phyloP scores from a whole-genome alignment of 2,329 filamentous ascomycete genomes.

The Fusarium sp. region DNA sequence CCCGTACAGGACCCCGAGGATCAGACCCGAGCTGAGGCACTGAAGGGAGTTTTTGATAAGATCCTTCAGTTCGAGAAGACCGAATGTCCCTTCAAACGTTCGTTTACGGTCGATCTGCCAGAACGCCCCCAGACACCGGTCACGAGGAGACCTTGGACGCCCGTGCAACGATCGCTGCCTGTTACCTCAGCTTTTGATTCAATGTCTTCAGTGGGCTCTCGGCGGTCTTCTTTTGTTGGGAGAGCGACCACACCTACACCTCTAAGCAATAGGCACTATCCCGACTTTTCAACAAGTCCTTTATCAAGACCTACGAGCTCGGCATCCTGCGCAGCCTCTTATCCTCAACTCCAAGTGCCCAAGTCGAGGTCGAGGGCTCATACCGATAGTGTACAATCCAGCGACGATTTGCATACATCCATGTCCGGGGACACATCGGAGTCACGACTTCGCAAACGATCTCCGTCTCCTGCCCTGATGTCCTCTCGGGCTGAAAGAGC shows the following conservation, averaged over 20 bases:
- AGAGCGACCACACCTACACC: constrained; percentile 31
- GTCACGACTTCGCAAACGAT: constrained; percentile 4
- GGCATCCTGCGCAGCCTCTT: constrained; percentile 15
- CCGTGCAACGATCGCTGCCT: constrained; percentile 47
- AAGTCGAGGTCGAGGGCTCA: background rate
- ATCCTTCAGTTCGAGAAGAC: constrained; percentile 90
- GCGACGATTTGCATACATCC: constrained; percentile 10
- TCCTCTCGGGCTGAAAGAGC: background rate
- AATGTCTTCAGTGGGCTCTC: constrained; percentile 17
- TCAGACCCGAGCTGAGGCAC: constrained; percentile 69
- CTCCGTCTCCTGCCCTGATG: constrained; percentile 3
- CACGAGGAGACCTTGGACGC: constrained; percentile 77
- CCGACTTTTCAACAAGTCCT: constrained; percentile 19
- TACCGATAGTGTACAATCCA: background rate
- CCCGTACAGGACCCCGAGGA: constrained; percentile 66
- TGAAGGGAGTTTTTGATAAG: constrained; percentile 77
- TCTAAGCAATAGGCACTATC: constrained; percentile 6
- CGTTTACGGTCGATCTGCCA: constrained; percentile 80
- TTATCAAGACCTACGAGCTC: constrained; percentile 11
- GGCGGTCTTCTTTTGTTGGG: constrained; percentile 31
- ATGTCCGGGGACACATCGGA: background rate
- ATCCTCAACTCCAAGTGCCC: constrained; percentile 1
- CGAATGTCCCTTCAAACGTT: constrained; percentile 83
- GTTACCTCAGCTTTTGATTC: constrained; percentile 20
- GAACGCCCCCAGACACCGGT: constrained; percentile 73